Conservation (phyloP, 1,284 basidiomycete species). For the Sutorius eximius region DNA sequence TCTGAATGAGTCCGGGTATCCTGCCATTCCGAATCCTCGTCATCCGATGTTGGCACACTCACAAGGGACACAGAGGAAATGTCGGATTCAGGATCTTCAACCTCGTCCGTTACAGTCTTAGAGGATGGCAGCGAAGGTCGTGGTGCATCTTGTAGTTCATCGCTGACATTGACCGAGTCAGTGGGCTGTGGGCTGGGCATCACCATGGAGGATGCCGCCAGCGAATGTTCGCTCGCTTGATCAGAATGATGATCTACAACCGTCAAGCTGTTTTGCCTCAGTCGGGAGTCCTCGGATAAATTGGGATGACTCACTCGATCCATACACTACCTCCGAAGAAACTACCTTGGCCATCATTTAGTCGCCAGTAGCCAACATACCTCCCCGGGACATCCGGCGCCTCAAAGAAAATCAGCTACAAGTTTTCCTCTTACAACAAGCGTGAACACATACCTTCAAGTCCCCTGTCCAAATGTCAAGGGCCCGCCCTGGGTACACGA, state of each 20-base stretch:
- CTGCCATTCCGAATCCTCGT: conserved; percentile 55
- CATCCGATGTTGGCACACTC: conserved; percentile 52
- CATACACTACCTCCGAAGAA: conserved; percentile 74
- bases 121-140: conserved; percentile 32
- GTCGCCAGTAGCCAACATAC: conserved; percentile 74
- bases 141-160: conserved; percentile 5
- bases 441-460: conserved; percentile 54
- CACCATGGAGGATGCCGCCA: conserved; percentile 70
- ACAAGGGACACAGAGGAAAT: conserved; percentile 62
- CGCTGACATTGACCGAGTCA: conserved; percentile 12
- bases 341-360: conserved; percentile 57
- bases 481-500: conserved; percentile 52
- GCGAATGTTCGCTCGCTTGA: conserved; percentile 45
- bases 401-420: conserved; percentile 31
- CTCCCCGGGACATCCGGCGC: conserved; percentile 73
- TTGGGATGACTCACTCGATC: conserved; percentile 57
- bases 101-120: conserved; percentile 43
- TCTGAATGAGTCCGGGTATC: conserved; percentile 52
- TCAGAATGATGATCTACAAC: conserved; percentile 53
- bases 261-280: conserved; percentile 50
- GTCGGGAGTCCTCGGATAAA: neutral
- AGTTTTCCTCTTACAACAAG: neutral
- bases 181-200: conserved; percentile 53
- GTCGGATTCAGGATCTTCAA: conserved; percentile 52
- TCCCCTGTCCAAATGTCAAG: conserved; percentile 71